Conservation (phyloP, 2,329 filamentous ascomycete species). For the Alternaria sp. region DNA sequence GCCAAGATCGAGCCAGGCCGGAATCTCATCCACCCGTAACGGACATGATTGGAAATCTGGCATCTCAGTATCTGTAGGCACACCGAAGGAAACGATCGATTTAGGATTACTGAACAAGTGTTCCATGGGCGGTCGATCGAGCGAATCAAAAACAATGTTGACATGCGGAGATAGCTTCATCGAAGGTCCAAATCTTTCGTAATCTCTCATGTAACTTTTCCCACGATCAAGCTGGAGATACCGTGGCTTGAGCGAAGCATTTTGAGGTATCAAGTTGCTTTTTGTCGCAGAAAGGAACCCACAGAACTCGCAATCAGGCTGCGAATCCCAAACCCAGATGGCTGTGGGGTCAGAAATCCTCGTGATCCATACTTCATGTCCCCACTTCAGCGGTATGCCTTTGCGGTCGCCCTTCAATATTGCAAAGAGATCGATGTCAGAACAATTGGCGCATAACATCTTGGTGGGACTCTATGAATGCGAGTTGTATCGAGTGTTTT, state of each 20-base stretch:
- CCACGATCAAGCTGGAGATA: conserved; percentile 1
- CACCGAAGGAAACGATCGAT: not conserved
- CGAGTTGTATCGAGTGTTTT: not conserved
- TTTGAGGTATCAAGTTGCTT: not conserved
- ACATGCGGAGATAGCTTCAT: not conserved
- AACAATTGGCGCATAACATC: conserved; percentile 2
- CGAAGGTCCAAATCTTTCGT: not conserved
- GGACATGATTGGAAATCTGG: not conserved
- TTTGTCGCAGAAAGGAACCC: not conserved
- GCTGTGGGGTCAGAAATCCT: not conserved
- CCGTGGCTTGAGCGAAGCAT: not conserved
- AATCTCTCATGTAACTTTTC: not conserved
- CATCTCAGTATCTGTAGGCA: not conserved
- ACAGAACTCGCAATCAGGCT: conserved; percentile 2
- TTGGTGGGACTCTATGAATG: not conserved
- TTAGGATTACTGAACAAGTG: not conserved
- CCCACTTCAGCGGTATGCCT: not conserved
- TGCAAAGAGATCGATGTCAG: not conserved
- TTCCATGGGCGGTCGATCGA: not conserved
- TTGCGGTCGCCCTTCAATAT: not conserved
- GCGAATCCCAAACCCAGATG: not conserved
- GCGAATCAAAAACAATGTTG: not conserved
- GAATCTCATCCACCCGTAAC: not conserved
- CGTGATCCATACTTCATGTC: not conserved
- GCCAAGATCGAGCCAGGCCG: not conserved